Evolutionary conservation across 768 basidiomycete genomes (phyloP).

Genomic region (Leccinum broughii): DNA sequence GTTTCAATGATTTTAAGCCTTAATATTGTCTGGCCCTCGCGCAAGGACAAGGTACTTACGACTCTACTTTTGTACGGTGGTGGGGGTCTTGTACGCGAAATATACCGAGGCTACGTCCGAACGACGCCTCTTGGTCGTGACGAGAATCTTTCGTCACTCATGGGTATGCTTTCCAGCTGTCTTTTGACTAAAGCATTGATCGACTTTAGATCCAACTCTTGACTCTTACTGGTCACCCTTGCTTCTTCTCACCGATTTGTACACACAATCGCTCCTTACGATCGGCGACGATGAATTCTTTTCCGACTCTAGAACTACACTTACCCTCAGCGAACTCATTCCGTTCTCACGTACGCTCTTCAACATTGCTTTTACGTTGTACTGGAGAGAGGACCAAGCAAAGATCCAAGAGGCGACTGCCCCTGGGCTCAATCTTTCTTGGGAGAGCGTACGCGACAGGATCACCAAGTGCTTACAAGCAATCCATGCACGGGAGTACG

Average conservation of each 20-base stretch:
- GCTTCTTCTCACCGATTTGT: conserved; percentile 77
- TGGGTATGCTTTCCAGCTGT: conserved; percentile 35
- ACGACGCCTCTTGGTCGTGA: conserved; percentile 62
- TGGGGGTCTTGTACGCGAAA: conserved; percentile 67
- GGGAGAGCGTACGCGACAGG: conserved; percentile 73
- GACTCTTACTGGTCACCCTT: conserved; percentile 62
- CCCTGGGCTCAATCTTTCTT: conserved; percentile 43
- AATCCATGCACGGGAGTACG: conserved; percentile 89
- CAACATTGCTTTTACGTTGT: conserved; percentile 81
- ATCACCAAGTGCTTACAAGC: conserved; percentile 77
- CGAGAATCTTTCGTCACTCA: conserved; percentile 38
- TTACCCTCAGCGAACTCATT: conserved; percentile 78
- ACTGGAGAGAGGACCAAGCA: conserved; percentile 54
- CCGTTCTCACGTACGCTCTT: conserved; percentile 76
- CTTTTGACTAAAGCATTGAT: conserved; percentile 1
- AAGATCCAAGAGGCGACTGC: conserved; percentile 42
- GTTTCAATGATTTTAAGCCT: conserved; percentile 60
- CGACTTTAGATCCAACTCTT: conserved; percentile 44
- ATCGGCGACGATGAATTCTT: conserved; percentile 99
- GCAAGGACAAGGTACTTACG: conserved; percentile 58
- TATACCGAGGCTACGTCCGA: conserved; percentile 70
- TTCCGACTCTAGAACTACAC: conserved; percentile 65
- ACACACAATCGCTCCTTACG: conserved; percentile 80
- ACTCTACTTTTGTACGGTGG: conserved; percentile 51
- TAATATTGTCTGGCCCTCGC: conserved; percentile 57